phyloP scores from a whole-genome alignment of 2,329 filamentous ascomycete species.

The Fusarium veterinarium region DNA sequence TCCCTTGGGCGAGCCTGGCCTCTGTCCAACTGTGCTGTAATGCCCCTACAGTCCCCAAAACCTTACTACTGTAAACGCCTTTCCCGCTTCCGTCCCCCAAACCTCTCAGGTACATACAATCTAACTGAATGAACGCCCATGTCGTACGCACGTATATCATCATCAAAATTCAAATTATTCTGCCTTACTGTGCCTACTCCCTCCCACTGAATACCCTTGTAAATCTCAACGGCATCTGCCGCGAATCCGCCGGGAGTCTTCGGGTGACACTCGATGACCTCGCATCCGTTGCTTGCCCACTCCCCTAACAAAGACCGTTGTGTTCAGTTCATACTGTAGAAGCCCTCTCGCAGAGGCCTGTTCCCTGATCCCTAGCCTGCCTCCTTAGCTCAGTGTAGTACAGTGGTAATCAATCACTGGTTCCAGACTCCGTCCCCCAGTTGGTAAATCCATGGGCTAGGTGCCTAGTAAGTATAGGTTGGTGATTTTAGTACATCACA shows the following conservation, averaged over 20 bases:
- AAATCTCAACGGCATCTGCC: constrained; percentile 32
- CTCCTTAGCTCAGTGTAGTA: not conserved
- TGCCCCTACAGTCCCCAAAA: not conserved
- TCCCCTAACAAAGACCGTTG: not conserved
- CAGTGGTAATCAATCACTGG: not conserved
- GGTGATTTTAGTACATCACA: not conserved
- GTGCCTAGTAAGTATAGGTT: not conserved
- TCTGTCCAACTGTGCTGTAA: not conserved
- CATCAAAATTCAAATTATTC: constrained; percentile 6
- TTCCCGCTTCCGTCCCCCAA: constrained; percentile 25
- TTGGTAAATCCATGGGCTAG: not conserved
- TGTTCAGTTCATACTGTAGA: not conserved
- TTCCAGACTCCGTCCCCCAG: not conserved
- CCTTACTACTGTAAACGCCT: constrained; percentile 14
- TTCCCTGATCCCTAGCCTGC: constrained; percentile 7
- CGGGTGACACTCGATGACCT: constrained; percentile 32
- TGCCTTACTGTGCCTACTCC: constrained; percentile 10
- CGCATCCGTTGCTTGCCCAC: not conserved
- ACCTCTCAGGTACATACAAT: not conserved
- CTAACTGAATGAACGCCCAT: not conserved
- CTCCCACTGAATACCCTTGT: constrained; percentile 11
- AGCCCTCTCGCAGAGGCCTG: constrained; percentile 4
- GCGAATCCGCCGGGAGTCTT: constrained; percentile 28
- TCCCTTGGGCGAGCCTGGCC: not conserved
- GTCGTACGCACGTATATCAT: not conserved